These are phyloP conservation scores for Solanum sejunctum DNA, from an alignment of 257 asterid species.

Conservation along the genomic window DNA sequence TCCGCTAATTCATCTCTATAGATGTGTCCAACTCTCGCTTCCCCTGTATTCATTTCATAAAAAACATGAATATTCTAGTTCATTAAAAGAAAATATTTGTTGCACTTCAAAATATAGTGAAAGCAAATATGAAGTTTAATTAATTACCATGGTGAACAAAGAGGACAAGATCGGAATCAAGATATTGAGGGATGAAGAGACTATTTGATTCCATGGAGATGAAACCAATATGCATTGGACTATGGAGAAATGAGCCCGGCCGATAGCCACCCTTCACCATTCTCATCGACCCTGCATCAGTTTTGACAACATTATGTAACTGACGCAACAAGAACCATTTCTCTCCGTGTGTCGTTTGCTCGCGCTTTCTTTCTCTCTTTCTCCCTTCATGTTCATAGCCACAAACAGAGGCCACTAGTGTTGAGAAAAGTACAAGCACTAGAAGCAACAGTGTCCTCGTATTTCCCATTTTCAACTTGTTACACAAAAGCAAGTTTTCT, in stretches of 20 bases:
- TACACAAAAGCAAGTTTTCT: background rate
- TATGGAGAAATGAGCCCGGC: background rate
- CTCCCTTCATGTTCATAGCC: background rate
- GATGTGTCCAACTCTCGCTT: background rate
- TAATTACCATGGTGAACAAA: slow-evolving; percentile 49
- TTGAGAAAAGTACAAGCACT: slow-evolving; percentile 11
- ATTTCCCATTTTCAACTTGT: background rate
- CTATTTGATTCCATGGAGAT: slow-evolving; percentile 76
- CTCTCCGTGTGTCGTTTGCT: slow-evolving; percentile 12
- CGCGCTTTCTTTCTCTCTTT: background rate
- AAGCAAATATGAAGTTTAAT: background rate
- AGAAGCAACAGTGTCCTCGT: background rate
- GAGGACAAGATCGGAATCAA: slow-evolving; percentile 69
- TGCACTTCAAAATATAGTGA: too few species aligned
- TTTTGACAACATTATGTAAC: slow-evolving; percentile 34
- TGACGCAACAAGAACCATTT: slow-evolving; percentile 45
- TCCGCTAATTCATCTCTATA: background rate
- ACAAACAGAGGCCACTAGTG: slow-evolving; percentile 4
- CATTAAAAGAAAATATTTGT: background rate
- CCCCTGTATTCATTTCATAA: background rate
- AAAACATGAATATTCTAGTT: background rate
- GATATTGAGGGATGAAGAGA: slow-evolving; percentile 84
- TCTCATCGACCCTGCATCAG: slow-evolving; percentile 63
- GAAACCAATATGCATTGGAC: slow-evolving; percentile 58
- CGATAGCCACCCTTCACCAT: slow-evolving; percentile 31